These are phyloP conservation scores for Hysterium pulicare DNA, from an alignment of 2,329 filamentous ascomycete species.

Conservation along the genomic window DNA sequence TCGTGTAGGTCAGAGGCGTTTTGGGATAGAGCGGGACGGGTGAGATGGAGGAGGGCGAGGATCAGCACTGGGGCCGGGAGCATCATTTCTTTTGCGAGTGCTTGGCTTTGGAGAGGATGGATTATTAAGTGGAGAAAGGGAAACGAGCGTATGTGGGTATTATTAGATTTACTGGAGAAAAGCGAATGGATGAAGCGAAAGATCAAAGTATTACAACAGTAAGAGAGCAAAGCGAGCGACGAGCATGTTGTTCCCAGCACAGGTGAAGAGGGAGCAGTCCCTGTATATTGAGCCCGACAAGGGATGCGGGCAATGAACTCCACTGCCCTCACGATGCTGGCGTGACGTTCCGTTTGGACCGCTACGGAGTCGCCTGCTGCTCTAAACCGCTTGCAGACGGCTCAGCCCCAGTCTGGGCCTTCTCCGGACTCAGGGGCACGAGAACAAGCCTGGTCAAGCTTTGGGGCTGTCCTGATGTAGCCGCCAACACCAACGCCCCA, in stretches of 20 bases:
- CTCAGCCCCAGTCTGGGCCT: neutral
- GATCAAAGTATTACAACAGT: neutral
- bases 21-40: constrained; percentile 21
- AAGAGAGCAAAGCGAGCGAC: neutral
- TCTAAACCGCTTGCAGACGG: neutral
- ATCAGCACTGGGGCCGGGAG: constrained; percentile 11
- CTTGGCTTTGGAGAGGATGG: neutral
- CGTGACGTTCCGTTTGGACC: neutral
- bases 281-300: neutral
- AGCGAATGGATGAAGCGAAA: neutral
- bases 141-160: no score
- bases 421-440: no score
- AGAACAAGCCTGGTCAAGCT: no score
- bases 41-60: constrained; percentile 20
- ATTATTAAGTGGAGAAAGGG: neutral
- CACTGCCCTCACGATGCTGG: neutral
- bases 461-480: no score
- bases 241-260: no score
- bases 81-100: neutral
- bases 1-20: constrained; percentile 29
- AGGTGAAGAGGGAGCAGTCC: neutral
- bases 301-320: neutral
- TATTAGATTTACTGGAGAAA: no score
- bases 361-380: neutral
- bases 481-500: no score